Base-by-base conservation (phyloP, 2,329 filamentous ascomycete species). In the Cercospora citrullina region DNA sequence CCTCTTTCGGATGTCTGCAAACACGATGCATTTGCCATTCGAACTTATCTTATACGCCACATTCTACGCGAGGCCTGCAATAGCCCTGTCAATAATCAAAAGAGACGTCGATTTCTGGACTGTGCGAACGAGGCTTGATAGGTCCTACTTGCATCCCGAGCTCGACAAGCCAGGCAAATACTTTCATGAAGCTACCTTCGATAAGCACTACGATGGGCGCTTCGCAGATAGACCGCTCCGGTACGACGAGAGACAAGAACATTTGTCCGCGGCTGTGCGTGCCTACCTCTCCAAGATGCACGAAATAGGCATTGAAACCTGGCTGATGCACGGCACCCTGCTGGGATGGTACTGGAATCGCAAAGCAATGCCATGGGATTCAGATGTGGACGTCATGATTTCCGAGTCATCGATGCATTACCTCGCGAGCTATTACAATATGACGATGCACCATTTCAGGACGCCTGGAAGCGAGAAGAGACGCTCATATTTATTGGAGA, bases 341-440 rank as follows among this genome's bases (percentile, higher is more conserved):
- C 78, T 89, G 16, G 85, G 86, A 39, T 89, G 87, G 87, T 89
- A 85, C 83, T 89, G 87, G 87, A 88, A 87, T 71, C 81, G 84
- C 63, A 83, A 83, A 74, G 84, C 87, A 72, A 82, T 89, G 77
- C 87, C 87, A 2, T 89, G 87, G 87, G 87, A 89, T 74, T 84
- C 83, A 12, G 87, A 89, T 71, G 74, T 88, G 60, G 87, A 89
- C 70, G 85, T 88, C 12, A 85, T 87, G 75, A 81, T 89, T 16
- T 84, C 84, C 5, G 84, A 87, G 73, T 73, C 77, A 12, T 84
- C 84, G 0, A 86, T 88, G 63, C 76, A 81, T n/a, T 85, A 86
- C 75, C 79, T 89, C 5, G 86, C 85, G 9, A 77, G 79, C 26
- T 87, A 86, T 77, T 87, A 88, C 79, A 89, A 89, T 73, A 87